Base-by-base conservation (phyloP, 2,329 filamentous ascomycete genomes). In the Microascus cirrosus region DNA sequence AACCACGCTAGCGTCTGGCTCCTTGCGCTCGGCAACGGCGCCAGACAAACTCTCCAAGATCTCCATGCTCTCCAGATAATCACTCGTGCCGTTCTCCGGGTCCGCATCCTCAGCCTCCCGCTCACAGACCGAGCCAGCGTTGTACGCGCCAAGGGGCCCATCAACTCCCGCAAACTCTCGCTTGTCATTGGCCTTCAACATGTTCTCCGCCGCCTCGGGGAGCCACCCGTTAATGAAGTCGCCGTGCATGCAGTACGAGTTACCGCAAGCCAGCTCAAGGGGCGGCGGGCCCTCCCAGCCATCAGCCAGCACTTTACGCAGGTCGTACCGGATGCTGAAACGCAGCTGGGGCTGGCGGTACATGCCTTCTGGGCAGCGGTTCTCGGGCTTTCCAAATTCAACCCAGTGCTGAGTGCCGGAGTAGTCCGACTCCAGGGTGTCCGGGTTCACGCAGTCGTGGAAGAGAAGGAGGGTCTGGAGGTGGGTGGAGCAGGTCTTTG, bases 141-240 rank as follows among this genome's bases (percentile, higher is more conserved):
- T 69, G 62, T 63, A 55, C 4, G 24, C 58, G 1, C 65, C 65
- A 12, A 65, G 61, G 12, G 65, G 54, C 12, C 58, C 58, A 24
- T 59, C 58, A 22, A 59, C 55, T 35, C 51, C 50, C 36, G 50
- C 50, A 28, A 52, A 59, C 12, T 59, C 48, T 20, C 54, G 45
- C 48, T 56, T 56, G 50, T 52, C 50, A 13, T 45, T 57, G 15
- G 58, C 58, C 36, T 57, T 54, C 12, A 59, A 50, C 54, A 59
- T 48, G 24, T 59, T 59, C 45, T 59, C 54, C 7, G 71, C 71
- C 1, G 68, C 70, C 57, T 76, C 73, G 15, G 64, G 63, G 1
- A 71, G 66, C 75, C 75, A 78, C 5, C 69, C 75, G 45, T 77
- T 77, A 64, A 78, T 74, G 56, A 77, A 77, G 61, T 77, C 75